Percentiles rank a stretch among this genome's conserved stretches.
These are phyloP conservation scores for Quercus glauca DNA, from an alignment of 306 rosid genomes.

Conservation along the genomic window DNA sequence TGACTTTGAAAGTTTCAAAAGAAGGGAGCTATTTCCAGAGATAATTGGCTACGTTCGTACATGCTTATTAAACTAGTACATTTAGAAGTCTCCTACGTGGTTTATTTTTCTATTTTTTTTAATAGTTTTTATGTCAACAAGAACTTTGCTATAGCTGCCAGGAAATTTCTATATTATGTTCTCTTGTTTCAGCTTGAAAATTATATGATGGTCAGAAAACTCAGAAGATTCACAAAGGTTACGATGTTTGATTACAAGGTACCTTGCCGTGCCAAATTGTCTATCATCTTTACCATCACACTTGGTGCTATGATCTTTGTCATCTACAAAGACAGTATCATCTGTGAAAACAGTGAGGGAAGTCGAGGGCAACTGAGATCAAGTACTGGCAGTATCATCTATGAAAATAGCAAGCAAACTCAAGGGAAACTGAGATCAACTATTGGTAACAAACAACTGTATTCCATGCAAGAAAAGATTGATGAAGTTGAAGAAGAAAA, in stretches of 20 bases:
- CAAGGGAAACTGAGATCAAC: constrained; percentile 21
- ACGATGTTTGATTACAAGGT: constrained; percentile 30
- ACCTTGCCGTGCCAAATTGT: constrained; percentile 27
- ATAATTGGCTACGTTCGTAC: too few relatives aligned
- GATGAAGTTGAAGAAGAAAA: constrained; percentile 14
- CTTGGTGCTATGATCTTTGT: constrained; percentile 40
- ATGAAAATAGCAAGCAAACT: neutral
- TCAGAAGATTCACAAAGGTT: constrained; percentile 9
- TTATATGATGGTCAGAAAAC: neutral
- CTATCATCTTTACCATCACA: constrained; percentile 29
- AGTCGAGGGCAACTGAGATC: constrained; percentile 18
- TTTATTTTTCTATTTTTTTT: too few relatives aligned
- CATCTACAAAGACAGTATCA: constrained; percentile 19
- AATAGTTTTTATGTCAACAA: too few relatives aligned
- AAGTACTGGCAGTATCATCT: neutral
- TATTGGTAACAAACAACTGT: constrained; percentile 1
- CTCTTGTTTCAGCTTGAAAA: constrained; percentile 2
- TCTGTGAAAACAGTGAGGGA: constrained; percentile 9
- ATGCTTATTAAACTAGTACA: too few relatives aligned
- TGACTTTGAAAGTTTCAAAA: neutral
- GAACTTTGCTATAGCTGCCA: neutral
- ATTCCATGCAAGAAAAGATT: constrained; percentile 27
- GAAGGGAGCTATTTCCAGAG: too few relatives aligned
- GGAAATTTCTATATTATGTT: neutral
- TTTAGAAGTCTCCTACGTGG: too few relatives aligned